Evolutionary conservation across 345 rosid species (phyloP), one percentile per base, ranked within the genome.

Genomic region (Corymbia maculata): DNA sequence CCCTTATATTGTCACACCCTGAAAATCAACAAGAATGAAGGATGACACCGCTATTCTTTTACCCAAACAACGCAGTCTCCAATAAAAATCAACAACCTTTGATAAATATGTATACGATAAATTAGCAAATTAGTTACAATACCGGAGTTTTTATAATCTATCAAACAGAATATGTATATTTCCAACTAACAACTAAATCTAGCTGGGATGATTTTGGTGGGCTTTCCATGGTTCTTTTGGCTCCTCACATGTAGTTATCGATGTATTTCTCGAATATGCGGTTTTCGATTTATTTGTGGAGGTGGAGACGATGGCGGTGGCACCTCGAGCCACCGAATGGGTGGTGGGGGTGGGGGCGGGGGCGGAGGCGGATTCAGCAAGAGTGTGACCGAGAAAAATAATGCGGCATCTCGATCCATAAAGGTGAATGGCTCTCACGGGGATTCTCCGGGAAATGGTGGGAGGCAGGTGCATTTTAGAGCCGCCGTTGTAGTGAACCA

Each of bases 211-310:
- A 11, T 91, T 89, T 93, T 95, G 7, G 95, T 95, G 64, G 93
- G 96, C 92, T 91, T 96, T 24, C 99, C 98, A 22, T 96, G 99
- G 99, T 36, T 93, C 28, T 97, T 97, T 87, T 95, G 99, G 99
- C 6, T 91, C 47, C 26, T 95, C 50, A 94, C 96, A 0, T 94
- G 94, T 85, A 36, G 92, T 8, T 97, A 96, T 85, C 95, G 97
- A 2, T 53, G 96, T 68, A 3, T 93, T 42, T 97, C 98, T 12
- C 93, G 98, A 21, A 68, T 88, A 17, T 92, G 89, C 22, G 98
- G 98, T 2, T 92, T 97, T 84, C 91, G 99, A 82, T 89, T 95
- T 90, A 89, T 90, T 7, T 66, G 92, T 26, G 91, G 91, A 6
- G 91, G 93, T 30, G 92, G 91, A 16, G 79, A 49, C 5, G 90